Percentiles rank a stretch among this genome's conserved stretches.
phyloP scores from a whole-genome alignment of 768 basidiomycete species.

The Russula lepida region DNA sequence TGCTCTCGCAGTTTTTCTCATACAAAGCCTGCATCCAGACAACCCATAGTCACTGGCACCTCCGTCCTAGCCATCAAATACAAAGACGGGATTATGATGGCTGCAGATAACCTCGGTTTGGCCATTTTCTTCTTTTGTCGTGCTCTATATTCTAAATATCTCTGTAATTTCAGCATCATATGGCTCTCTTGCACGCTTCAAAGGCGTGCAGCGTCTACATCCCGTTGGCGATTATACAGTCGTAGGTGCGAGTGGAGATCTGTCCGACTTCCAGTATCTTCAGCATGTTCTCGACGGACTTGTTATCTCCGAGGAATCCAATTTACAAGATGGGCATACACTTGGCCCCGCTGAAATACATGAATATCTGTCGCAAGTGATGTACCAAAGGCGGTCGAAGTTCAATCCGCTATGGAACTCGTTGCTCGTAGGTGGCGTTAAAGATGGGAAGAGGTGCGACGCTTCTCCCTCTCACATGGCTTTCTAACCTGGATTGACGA shows the following conservation, averaged over 20 bases:
- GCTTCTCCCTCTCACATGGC: background rate
- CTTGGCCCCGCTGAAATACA: constrained; percentile 88
- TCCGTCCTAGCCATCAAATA: constrained; percentile 89
- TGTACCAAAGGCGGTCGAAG: constrained; percentile 84
- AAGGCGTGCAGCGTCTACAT: constrained; percentile 84
- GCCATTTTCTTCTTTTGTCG: constrained; percentile 20
- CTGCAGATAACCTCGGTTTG: constrained; percentile 92
- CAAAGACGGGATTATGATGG: constrained; percentile 97
- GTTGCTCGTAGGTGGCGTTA: constrained; percentile 84
- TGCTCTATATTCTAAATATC: background rate
- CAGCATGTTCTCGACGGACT: constrained; percentile 73
- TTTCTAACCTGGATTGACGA: background rate
- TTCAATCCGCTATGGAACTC: constrained; percentile 96
- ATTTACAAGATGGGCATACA: constrained; percentile 72
- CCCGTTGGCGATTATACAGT: constrained; percentile 77
- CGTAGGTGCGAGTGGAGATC: constrained; percentile 90
- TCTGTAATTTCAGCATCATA: constrained; percentile 65
- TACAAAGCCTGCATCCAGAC: constrained; percentile 37
- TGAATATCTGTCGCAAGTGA: constrained; percentile 81
- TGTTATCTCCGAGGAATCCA: constrained; percentile 61
- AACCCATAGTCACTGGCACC: constrained; percentile 96
- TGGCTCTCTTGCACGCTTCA: constrained; percentile 94
- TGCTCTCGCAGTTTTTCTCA: background rate
- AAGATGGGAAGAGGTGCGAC: constrained; percentile 68
- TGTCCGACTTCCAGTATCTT: constrained; percentile 95